Conservation (phyloP, 805 yeast genomes). For the Candida nonsorbophila region DNA sequence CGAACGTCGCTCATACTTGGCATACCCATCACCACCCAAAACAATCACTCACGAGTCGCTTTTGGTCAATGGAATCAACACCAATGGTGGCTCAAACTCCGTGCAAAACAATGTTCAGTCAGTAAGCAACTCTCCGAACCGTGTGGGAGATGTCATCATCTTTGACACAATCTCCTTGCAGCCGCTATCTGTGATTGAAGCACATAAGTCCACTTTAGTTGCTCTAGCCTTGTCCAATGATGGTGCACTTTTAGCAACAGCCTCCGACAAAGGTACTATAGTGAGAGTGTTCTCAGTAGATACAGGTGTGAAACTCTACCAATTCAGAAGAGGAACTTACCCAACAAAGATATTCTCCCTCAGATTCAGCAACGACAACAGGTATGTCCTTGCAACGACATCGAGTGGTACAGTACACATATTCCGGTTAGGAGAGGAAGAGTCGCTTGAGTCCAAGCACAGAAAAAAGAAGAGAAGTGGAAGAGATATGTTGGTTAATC, state of each 20-base stretch:
- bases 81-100: constrained; percentile 36
- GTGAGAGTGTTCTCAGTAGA: constrained; percentile 72
- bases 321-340: constrained; percentile 83
- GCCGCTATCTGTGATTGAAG: constrained; percentile 78
- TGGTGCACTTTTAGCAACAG: constrained; percentile 80
- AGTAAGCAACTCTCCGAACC: constrained; percentile 36
- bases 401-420: constrained; percentile 92
- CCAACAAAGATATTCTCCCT: constrained; percentile 76
- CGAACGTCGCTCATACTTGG: constrained; percentile 48
- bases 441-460: constrained; percentile 34
- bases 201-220: constrained; percentile 77
- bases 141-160: constrained; percentile 68
- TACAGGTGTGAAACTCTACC: constrained; percentile 58
- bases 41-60: constrained; percentile 39
- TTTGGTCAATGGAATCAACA: constrained; percentile 34
- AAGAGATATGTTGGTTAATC: constrained; percentile 3
- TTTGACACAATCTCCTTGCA: constrained; percentile 71
- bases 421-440: constrained; percentile 63
- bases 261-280: constrained; percentile 86
- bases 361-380: constrained; percentile 66
- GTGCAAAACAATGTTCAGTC: constrained; percentile 34
- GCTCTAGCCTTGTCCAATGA: constrained; percentile 63
- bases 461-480: constrained; percentile 17
- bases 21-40: constrained; percentile 75
- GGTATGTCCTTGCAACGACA: constrained; percentile 74